A percentile compares a stretch with the other conserved stretches of the same genome.
Conservation (phyloP, 495 filamentous ascomycete species). For the Penicillium cosmopolitanum region DNA sequence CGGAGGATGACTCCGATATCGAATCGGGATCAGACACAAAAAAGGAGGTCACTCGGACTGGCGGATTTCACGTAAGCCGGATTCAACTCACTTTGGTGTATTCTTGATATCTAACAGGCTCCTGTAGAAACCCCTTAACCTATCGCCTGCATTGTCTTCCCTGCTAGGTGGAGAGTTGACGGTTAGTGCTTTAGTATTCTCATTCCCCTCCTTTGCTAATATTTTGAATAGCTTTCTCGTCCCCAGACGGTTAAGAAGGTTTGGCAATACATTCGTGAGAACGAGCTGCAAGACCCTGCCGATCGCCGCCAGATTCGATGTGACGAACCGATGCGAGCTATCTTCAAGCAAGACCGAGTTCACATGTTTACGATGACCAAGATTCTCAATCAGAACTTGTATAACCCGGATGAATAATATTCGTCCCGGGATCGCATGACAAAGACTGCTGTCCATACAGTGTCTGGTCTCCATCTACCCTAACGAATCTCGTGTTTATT, state of each 20-base stretch:
- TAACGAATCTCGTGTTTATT: conserved; percentile 31
- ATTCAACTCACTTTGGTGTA: conserved; percentile 5
- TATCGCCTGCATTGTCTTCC: conserved; percentile 67
- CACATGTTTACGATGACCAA: conserved; percentile 99
- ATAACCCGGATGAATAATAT: conserved; percentile 62
- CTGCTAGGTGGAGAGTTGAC: conserved; percentile 64
- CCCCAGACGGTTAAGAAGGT: conserved; percentile 95
- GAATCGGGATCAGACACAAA: conserved; percentile 64
- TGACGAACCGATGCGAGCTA: conserved; percentile 83
- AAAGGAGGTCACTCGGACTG: conserved; percentile 65
- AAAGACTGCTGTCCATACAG: neutral
- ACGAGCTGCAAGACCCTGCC: conserved; percentile 84
- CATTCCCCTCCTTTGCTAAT: conserved; percentile 15
- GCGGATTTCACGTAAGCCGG: conserved; percentile 67
- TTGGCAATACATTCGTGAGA: conserved; percentile 89
- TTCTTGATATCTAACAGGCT: conserved; percentile 11
- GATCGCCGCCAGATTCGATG: conserved; percentile 92
- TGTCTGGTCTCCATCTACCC: conserved; percentile 11
- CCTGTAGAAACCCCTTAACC: conserved; percentile 65
- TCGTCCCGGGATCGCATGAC: neutral
- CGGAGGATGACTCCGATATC: conserved; percentile 79
- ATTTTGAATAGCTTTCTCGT: conserved; percentile 68
- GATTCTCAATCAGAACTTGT: conserved; percentile 70
- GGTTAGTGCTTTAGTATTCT: conserved; percentile 41
- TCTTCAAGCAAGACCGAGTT: conserved; percentile 88